Conservation (phyloP, 176 grass and related monocot genomes). For the Zoysia japonica region DNA sequence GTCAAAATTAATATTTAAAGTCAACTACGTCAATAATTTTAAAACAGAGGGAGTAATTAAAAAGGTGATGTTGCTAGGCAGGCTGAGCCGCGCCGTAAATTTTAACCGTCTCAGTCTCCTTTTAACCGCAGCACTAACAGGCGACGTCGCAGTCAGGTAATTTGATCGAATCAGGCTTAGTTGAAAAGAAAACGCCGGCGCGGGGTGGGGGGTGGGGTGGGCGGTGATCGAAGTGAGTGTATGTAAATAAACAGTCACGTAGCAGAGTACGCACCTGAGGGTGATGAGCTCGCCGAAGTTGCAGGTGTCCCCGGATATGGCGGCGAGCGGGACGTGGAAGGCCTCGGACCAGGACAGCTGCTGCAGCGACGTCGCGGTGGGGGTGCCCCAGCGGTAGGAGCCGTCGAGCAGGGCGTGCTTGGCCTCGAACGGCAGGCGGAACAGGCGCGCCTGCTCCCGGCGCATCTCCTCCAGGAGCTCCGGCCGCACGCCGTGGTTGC, state of each 20-base stretch:
- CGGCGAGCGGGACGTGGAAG: constrained; percentile 62
- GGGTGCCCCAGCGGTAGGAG: constrained; percentile 74
- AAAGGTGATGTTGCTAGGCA: constrained; percentile 14
- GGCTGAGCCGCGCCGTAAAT: constrained; percentile 5
- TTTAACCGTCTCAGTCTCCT: background rate
- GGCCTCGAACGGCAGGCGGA: constrained; percentile 55
- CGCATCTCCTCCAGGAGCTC: constrained; percentile 53
- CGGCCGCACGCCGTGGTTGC: constrained; percentile 49
- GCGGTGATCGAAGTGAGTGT: too few relatives aligned
- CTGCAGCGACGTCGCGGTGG: constrained; percentile 43
- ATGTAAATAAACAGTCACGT: too few relatives aligned
- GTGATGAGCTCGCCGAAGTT: constrained; percentile 57
- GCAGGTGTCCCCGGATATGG: constrained; percentile 41
- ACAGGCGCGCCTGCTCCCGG: constrained; percentile 50
- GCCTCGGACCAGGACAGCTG: constrained; percentile 91
- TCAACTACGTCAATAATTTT: too few relatives aligned
- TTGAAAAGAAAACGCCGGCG: too few relatives aligned
- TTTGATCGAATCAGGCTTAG: too few relatives aligned
- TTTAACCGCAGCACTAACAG: background rate
- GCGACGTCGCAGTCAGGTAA: background rate
- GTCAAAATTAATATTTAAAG: too few relatives aligned
- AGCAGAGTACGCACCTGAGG: constrained; percentile 50
- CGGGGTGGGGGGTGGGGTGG: too few relatives aligned
- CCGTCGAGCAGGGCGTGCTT: constrained; percentile 53
- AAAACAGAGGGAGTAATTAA: too few relatives aligned